These are phyloP conservation scores for Asterophora parasitica DNA, from an alignment of 768 basidiomycete species.

Conservation along the genomic window DNA sequence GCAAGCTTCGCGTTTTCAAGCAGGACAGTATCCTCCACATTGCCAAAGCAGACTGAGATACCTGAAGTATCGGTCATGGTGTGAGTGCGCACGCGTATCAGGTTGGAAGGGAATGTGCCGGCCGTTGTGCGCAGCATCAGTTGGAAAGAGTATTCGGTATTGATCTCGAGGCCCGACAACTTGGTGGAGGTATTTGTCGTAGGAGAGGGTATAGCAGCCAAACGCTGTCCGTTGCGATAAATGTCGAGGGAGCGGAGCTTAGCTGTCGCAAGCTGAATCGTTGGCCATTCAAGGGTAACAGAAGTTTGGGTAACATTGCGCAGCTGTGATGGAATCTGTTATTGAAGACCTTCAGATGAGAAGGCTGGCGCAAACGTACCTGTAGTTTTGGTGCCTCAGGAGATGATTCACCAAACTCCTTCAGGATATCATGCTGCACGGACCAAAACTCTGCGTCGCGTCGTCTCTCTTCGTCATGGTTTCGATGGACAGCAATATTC, in stretches of 20 bases:
- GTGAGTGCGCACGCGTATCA: slow-evolving; percentile 82
- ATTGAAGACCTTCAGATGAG: background rate
- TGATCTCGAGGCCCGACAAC: slow-evolving; percentile 74
- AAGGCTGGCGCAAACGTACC: slow-evolving; percentile 34
- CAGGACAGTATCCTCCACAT: slow-evolving; percentile 68
- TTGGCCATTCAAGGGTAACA: slow-evolving; percentile 93
- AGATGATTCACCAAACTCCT: slow-evolving; percentile 60
- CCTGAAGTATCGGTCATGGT: slow-evolving; percentile 95
- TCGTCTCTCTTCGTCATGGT: slow-evolving; percentile 76
- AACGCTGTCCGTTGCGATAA: slow-evolving; percentile 85
- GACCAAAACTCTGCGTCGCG: slow-evolving; percentile 80
- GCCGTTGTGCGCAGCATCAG: slow-evolving; percentile 90
- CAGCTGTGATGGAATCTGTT: slow-evolving; percentile 41
- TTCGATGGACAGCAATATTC: slow-evolving; percentile 92
- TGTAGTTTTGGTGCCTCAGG: slow-evolving; percentile 74
- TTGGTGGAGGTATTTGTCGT: slow-evolving; percentile 84
- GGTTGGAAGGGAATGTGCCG: slow-evolving; percentile 83
- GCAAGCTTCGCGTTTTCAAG: slow-evolving; percentile 81
- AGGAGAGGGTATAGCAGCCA: slow-evolving; percentile 82
- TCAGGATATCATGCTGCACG: slow-evolving; percentile 76
- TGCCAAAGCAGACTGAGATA: slow-evolving; percentile 92
- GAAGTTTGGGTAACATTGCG: slow-evolving; percentile 96
- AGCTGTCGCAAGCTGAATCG: slow-evolving; percentile 77
- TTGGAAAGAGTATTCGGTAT: slow-evolving; percentile 91
- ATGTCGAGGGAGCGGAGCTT: slow-evolving; percentile 88